A percentile compares a stretch with the other conserved stretches of the same genome.
These are phyloP conservation scores for Erythrophleum fordii DNA, from an alignment of 306 rosid genomes.

Conservation along the genomic window DNA sequence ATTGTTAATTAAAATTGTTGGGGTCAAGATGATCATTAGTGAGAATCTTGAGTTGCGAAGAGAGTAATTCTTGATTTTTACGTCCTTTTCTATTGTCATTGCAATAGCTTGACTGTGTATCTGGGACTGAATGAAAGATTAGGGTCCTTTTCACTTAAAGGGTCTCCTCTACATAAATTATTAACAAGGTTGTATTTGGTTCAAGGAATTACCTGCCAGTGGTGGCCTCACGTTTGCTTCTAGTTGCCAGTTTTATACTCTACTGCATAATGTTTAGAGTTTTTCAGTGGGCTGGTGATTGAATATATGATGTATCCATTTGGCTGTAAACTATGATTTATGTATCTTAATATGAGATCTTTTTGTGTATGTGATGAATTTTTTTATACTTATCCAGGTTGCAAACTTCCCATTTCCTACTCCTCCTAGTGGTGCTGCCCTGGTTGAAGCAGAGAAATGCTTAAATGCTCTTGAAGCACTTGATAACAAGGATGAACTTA, in stretches of 20 bases:
- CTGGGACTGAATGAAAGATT: background rate
- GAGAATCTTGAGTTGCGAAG: background rate
- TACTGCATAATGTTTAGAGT: background rate
- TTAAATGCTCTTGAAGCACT: conserved; percentile 90
- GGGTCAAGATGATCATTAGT: background rate
- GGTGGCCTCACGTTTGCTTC: background rate
- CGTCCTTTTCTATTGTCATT: conserved; percentile 5
- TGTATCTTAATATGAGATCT: background rate
- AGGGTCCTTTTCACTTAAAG: background rate
- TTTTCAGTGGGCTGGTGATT: conserved; percentile 21
- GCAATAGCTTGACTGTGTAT: conserved; percentile 24
- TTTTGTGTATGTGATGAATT: background rate
- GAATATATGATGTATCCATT: conserved; percentile 15
- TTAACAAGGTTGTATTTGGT: conserved; percentile 7
- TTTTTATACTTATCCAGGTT: conserved; percentile 51
- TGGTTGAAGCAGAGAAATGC: conserved; percentile 84
- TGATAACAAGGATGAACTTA: conserved; percentile 64
- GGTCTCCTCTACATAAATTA: conserved; percentile 2
- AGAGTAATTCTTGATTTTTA: conserved; percentile 11
- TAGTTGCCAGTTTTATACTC: background rate
- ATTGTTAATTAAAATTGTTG: background rate
- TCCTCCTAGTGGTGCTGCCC: conserved; percentile 63
- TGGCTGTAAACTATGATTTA: conserved; percentile 4
- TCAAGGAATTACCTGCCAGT: conserved; percentile 4
- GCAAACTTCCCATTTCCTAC: conserved; percentile 92